Conservation (phyloP, 768 basidiomycete species). For the Melanogaster broomeanus region DNA sequence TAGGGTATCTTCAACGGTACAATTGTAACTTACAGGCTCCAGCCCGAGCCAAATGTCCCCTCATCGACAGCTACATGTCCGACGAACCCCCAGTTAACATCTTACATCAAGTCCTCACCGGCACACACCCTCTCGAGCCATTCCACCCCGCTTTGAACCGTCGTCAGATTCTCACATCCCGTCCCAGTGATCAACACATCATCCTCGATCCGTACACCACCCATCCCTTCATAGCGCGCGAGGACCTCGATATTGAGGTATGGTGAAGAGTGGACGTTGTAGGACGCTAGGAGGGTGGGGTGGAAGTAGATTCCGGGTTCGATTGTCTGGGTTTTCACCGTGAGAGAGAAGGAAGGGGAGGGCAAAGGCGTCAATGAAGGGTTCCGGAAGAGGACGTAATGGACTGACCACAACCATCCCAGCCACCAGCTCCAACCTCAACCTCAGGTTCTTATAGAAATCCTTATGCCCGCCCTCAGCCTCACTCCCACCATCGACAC, state of each 20-base stretch:
- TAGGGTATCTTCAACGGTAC: background rate
- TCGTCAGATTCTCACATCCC: conserved; percentile 85
- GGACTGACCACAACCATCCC: conserved; percentile 87
- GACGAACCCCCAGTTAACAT: conserved; percentile 7
- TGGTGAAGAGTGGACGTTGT: conserved; percentile 55
- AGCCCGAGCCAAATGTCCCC: background rate
- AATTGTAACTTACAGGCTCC: background rate
- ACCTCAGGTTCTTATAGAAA: conserved; percentile 79
- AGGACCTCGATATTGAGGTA: conserved; percentile 40
- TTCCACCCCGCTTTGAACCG: conserved; percentile 75
- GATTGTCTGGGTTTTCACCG: conserved; percentile 59
- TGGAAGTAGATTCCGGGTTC: conserved; percentile 92
- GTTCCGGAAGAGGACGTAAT: background rate
- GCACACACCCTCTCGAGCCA: conserved; percentile 86
- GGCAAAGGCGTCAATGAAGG: background rate
- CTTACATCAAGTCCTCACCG: conserved; percentile 41
- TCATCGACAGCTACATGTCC: background rate
- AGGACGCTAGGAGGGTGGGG: conserved; percentile 67
- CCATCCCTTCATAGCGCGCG: conserved; percentile 69
- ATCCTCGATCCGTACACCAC: conserved; percentile 94
- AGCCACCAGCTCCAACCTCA: conserved; percentile 68
- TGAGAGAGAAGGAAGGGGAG: background rate
- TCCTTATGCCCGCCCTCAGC: conserved; percentile 57
- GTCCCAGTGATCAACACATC: conserved; percentile 75
- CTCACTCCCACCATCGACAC: conserved; percentile 69